These are phyloP conservation scores for Aotearoamyces nothofagi DNA, from an alignment of 2,329 filamentous ascomycete species.

Conservation along the genomic window DNA sequence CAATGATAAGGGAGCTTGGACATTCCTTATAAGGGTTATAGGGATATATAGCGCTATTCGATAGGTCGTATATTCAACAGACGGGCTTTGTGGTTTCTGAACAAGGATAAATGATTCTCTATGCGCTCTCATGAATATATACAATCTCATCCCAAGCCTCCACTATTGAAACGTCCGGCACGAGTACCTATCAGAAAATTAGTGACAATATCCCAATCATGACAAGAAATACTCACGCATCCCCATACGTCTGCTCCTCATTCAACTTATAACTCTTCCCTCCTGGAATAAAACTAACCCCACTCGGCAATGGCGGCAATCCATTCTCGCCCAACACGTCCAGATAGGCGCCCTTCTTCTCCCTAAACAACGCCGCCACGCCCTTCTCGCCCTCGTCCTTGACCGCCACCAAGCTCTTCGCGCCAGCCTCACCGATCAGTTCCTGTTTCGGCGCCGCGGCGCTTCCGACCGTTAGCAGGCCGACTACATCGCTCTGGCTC, in stretches of 20 bases:
- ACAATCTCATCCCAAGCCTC: too few relatives aligned
- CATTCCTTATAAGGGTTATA: too few relatives aligned
- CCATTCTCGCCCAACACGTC: slow-evolving; percentile 60
- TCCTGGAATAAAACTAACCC: slow-evolving; percentile 34
- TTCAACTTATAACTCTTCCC: slow-evolving; percentile 53
- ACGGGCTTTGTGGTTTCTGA: too few relatives aligned
- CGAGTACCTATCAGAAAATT: slow-evolving; percentile 35
- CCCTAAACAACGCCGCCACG: slow-evolving; percentile 59
- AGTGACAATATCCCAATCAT: slow-evolving; percentile 13
- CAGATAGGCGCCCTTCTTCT: slow-evolving; percentile 31
- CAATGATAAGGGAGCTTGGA: too few relatives aligned
- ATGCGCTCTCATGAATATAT: too few relatives aligned
- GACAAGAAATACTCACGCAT: slow-evolving; percentile 36
- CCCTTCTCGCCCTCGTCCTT: slow-evolving; percentile 62
- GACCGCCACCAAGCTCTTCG: slow-evolving; percentile 57
- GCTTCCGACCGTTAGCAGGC: slow-evolving; percentile 73
- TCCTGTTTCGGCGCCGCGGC: slow-evolving; percentile 69
- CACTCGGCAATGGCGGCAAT: slow-evolving; percentile 73
- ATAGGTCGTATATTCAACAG: too few relatives aligned
- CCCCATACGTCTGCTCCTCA: slow-evolving; percentile 55
- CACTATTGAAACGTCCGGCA: slow-evolving; percentile 47
- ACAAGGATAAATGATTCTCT: too few relatives aligned
- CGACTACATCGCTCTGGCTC: slow-evolving; percentile 71
- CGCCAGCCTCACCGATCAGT: slow-evolving; percentile 61
- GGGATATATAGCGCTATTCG: too few relatives aligned